Evolutionary conservation across 2,329 filamentous ascomycete genomes (phyloP), one percentile per base, ranked within the genome.

Genomic region (Hypoxylon sp.): DNA sequence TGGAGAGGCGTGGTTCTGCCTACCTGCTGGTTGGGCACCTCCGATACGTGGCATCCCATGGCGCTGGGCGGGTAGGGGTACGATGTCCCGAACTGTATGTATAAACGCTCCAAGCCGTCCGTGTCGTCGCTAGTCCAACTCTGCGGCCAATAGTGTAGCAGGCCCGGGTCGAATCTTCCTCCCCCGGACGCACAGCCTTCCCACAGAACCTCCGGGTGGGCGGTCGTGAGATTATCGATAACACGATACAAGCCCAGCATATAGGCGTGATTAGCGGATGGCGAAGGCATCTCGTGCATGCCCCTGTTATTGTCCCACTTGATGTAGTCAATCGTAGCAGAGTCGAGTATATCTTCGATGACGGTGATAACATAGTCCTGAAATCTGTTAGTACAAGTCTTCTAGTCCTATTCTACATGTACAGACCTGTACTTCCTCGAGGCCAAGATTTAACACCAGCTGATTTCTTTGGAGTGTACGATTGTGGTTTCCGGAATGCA

Each of bases 251-350:
- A 74, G 3, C 88, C 88, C 0, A 90, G 77, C 69, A 90, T 89
- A 73, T 90, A 89, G 1, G 79, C 75, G 71, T 90, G 86, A 67
- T 83, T 77, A 6, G 80, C 82, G 0, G 81, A 79, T 0, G 87
- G 86, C 0, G 79, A 80, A 0, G 86, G 76, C 47, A 81, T 81
- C 73, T 90, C 87, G 70, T 89, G 86, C 46, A 89, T 87, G 0
- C 82, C 87, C 4, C 88, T 79, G 75, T 90, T 90, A 74, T 89
- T 88, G 67, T 90, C 88, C 88, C 87, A 90, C 68, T 90, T 90
- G 63, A 90, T 82, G 63, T 90, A 90, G 8, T 77, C 75, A 48
- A 90, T 84, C 22, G 84, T 77, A 0, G 82, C 81, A 1, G 78
- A 82, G 46, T 83, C 78, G 17, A 90, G 80, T 6, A 90, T 79